Evolutionary conservation across 2,329 filamentous ascomycete species (phyloP), one percentile per base, ranked within the genome.

Genomic region (Alternaria sp.): DNA sequence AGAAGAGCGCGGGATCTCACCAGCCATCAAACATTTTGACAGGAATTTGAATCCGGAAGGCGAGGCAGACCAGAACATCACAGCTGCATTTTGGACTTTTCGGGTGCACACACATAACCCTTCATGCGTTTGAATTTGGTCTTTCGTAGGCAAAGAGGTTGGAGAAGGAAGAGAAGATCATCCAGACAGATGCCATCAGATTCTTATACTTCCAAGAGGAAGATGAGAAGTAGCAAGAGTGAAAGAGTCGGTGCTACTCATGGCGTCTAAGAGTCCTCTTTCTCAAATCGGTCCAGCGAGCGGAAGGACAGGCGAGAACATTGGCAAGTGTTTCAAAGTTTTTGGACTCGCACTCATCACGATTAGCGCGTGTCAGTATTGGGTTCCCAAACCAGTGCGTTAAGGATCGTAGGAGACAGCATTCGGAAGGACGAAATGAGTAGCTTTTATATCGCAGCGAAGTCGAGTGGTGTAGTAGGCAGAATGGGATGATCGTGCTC

Each of bases 331-430:
- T 21, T 21, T 21, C 21, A 4, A 4, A 21, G 3, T 6, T 13
- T 36, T 36, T n/a, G 32, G 7, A n/a, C 7, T 5, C 32, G 32
- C 32, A 36, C 32, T 36, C 32, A 36, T 36, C 32, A 36, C 32
- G 15, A n/a, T 36, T 0, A 3, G 7, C 0, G 4, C 32, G 32
- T 36, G 15, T 36, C 0, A n/a, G 32, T 36, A n/a, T 36, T 36
- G 8, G 0, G 5, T 36, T 36, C 8, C 15, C 7, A 36, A 9
- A 36, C 7, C n/a, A 15, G 32, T n/a, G 32, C 15, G 4, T n/a
- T 36, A 15, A 36, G 7, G 13, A n/a, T 36, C 1, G 1, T 10
- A 36, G 32, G 5, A 3, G 32, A 36, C 7, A 36, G 32, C 15
- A 9, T 10, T n/a, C 7, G 8, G 15, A 10, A 9, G 15, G 32